A percentile compares a stretch with the other conserved stretches of the same genome.
Conservation (phyloP, 371 early-diverging fungal species). For the Sporodiniella umbellata region DNA sequence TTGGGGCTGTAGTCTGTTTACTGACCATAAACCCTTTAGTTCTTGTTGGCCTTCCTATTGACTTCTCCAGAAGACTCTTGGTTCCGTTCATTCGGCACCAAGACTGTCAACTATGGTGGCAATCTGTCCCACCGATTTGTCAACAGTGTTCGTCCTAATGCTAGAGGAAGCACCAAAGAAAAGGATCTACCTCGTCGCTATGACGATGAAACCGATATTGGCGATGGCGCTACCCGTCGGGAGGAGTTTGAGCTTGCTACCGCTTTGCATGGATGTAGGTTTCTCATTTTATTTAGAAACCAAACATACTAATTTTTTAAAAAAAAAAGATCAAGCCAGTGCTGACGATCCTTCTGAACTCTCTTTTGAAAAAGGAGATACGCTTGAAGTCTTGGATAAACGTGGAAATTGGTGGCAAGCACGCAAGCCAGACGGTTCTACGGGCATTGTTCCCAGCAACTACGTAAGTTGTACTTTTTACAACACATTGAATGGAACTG, state of each 20-base stretch:
- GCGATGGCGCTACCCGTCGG: not conserved
- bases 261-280: conserved; percentile 38
- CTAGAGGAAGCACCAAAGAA: conserved; percentile 12
- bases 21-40: conserved; percentile 25
- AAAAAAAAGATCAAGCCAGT: conserved; percentile 66
- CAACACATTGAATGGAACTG: no score
- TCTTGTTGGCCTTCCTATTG: conserved; percentile 73
- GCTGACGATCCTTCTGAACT: conserved; percentile 92
- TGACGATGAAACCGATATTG: conserved; percentile 15
- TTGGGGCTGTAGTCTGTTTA: no score
- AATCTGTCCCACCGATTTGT: conserved; percentile 7
- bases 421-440: conserved; percentile 71
- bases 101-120: conserved; percentile 11
- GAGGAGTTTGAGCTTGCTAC: conserved; percentile 14
- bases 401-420: conserved; percentile 98
- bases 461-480: conserved; percentile 50
- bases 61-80: conserved; percentile 68
- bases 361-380: conserved; percentile 84
- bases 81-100: conserved; percentile 17
- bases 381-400: conserved; percentile 82
- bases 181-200: conserved; percentile 8
- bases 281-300: not conserved
- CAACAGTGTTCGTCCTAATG: conserved; percentile 23
- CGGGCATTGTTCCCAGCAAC: conserved; percentile 94
- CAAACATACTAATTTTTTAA: not conserved